Conservation (phyloP, 345 rosid species). For the Rhodamnia argentea region DNA sequence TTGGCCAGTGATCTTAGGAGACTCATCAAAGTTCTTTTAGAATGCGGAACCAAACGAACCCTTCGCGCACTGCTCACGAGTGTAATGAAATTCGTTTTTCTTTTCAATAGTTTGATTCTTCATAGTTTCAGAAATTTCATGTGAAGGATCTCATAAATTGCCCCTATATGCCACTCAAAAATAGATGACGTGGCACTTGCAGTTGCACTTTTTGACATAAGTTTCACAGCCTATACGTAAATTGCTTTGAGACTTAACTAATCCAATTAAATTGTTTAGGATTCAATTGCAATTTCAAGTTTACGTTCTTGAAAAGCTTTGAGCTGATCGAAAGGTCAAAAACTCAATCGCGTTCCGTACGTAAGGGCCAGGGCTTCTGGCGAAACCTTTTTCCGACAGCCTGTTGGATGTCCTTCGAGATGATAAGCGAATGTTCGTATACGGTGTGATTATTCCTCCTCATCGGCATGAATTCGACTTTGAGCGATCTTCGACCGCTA, state of each 20-base stretch:
- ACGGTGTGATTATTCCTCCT: neutral
- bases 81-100: neutral
- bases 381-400: neutral
- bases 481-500: neutral
- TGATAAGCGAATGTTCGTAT: neutral
- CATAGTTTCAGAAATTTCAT: neutral
- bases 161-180: neutral
- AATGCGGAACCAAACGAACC: neutral
- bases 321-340: neutral
- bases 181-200: no score
- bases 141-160: neutral
- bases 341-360: neutral
- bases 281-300: neutral
- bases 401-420: neutral
- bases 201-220: no score
- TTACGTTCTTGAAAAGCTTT: neutral
- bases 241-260: no score
- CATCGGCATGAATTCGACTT: neutral
- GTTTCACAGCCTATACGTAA: no score
- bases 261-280: neutral
- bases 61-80: accelerated
- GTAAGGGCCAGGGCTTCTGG: accelerated
- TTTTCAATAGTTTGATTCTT: neutral
- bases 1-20: no score
- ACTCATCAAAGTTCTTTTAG: no score